phyloP scores from a whole-genome alignment of 1,284 basidiomycete genomes.

The Microbotryum intermedium region DNA sequence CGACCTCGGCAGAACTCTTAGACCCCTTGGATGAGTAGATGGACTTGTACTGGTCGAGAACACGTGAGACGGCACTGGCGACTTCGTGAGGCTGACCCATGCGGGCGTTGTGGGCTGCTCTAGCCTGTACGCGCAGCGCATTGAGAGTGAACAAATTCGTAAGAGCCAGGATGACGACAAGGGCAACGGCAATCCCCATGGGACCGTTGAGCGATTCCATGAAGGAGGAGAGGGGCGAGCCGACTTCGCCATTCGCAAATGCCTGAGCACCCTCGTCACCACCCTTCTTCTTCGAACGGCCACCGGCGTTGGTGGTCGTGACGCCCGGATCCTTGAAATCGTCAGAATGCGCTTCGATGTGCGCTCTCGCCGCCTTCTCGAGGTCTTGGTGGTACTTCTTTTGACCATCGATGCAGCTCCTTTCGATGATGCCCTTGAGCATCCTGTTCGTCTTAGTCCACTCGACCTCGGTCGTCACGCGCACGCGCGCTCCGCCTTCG shows the following conservation, averaged over 20 bases:
- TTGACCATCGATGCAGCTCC: slow-evolving; percentile 83
- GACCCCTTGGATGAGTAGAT: neutral
- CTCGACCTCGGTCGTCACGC: slow-evolving; percentile 88
- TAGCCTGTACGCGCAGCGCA: slow-evolving; percentile 11
- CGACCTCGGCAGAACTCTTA: too few relatives aligned
- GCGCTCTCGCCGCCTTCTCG: slow-evolving; percentile 69
- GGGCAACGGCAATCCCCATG: neutral
- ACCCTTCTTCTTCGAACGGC: too few relatives aligned
- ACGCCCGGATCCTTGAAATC: slow-evolving; percentile 48
- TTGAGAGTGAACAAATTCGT: slow-evolving; percentile 20
- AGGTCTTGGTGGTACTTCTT: slow-evolving; percentile 77
- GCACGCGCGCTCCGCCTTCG: slow-evolving; percentile 60
- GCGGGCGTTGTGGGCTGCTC: neutral
- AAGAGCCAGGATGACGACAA: slow-evolving; percentile 15
- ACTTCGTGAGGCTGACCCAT: slow-evolving; percentile 18
- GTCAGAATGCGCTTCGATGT: slow-evolving; percentile 74
- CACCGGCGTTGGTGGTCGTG: neutral
- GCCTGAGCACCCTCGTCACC: neutral
- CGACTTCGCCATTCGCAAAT: neutral
- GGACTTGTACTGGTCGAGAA: slow-evolving; percentile 15
- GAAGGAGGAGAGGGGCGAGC: slow-evolving; percentile 6
- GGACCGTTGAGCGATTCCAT: neutral
- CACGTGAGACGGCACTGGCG: slow-evolving; percentile 16
- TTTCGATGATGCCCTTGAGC: slow-evolving; percentile 70
- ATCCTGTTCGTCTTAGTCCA: slow-evolving; percentile 66